A percentile compares a stretch with the other conserved stretches of the same genome.
phyloP scores from a whole-genome alignment of 129 eudicot genomes.

The carrot (Daucus carota) region DH1_v3.0 NC_030386.2:4528001-4528500 shows the following conservation, averaged over 20 bases:
- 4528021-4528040: not conserved
- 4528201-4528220: slow-evolving; percentile 1
- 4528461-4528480: slow-evolving; percentile 5
- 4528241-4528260: not conserved
- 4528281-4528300: slow-evolving; percentile 16
- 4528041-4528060: not conserved
- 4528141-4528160: not conserved
- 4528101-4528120: not conserved
- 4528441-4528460: slow-evolving; percentile 17
- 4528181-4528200: not conserved
- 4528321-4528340: not conserved
- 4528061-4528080: not conserved
- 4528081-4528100: not conserved
- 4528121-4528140: not conserved
- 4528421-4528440: slow-evolving; percentile 5
- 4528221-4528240: slow-evolving; percentile 1
- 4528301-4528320: slow-evolving; percentile 6
- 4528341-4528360: not conserved
- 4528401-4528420: slow-evolving; percentile 24
- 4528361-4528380: slow-evolving; percentile 6
- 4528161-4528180: not conserved
- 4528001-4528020: not conserved
- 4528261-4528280: slow-evolving; percentile 4
- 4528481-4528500: slow-evolving; percentile 15
- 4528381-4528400: slow-evolving; percentile 25